Conservation (phyloP, 257 asterid genomes). For the Ehretia macrophylla region DNA sequence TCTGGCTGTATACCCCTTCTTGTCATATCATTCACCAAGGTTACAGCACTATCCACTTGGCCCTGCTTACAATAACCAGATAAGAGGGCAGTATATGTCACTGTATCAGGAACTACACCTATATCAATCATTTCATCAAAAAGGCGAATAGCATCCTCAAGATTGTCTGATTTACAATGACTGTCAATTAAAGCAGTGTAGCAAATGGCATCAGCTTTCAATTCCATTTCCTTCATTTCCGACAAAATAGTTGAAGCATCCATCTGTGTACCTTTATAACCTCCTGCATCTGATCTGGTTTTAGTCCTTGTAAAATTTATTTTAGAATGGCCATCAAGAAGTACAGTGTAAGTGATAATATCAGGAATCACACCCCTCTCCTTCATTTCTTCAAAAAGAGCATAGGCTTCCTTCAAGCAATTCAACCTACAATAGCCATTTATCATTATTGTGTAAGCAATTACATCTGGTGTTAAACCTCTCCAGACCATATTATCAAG, state of each 20-base stretch:
- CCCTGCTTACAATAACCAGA: constrained; percentile 65
- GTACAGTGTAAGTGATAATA: constrained; percentile 58
- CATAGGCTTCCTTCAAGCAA: constrained; percentile 42
- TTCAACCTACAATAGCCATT: constrained; percentile 69
- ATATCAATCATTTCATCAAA: constrained; percentile 58
- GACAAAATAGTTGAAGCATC: constrained; percentile 24
- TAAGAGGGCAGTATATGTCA: constrained; percentile 61
- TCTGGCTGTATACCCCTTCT: constrained; percentile 53
- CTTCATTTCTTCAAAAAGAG: constrained; percentile 62
- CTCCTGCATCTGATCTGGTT: constrained; percentile 12
- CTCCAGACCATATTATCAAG: constrained; percentile 44
- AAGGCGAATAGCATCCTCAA: constrained; percentile 54
- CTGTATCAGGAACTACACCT: constrained; percentile 62
- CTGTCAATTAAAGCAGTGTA: constrained; percentile 72
- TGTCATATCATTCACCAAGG: constrained; percentile 48
- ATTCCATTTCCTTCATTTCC: constrained; percentile 48
- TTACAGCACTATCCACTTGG: constrained; percentile 40
- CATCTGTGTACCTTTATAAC: constrained; percentile 18
- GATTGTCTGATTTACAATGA: constrained; percentile 58
- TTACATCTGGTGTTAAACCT: constrained; percentile 60
- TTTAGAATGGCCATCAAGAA: constrained; percentile 62
- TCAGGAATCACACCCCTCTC: constrained; percentile 64
- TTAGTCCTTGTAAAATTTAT: constrained; percentile 21
- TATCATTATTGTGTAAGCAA: constrained; percentile 64
- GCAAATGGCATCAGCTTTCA: constrained; percentile 55